Conservation (phyloP, 192 early-diverging fungal species). For the Entomortierella beljakovae region DNA sequence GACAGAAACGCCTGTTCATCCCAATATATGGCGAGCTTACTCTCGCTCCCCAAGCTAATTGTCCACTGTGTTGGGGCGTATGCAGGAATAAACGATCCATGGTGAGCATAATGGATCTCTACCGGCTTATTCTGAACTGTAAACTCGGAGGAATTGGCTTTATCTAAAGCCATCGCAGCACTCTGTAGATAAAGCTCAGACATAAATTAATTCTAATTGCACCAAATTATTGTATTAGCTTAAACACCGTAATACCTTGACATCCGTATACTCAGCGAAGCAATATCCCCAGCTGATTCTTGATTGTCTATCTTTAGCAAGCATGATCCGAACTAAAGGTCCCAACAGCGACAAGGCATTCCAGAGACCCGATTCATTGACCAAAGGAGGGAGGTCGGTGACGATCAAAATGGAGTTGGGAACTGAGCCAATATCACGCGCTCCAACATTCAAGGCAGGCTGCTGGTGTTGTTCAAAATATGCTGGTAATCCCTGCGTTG, state of each 20-base stretch:
- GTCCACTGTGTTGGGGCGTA: slow-evolving; percentile 73
- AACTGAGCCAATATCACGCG: slow-evolving; percentile 62
- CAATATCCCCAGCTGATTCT: slow-evolving; percentile 73
- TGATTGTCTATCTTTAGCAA: slow-evolving; percentile 68
- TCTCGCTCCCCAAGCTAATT: slow-evolving; percentile 51
- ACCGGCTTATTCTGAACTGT: slow-evolving; percentile 59
- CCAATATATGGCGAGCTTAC: slow-evolving; percentile 66
- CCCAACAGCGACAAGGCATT: slow-evolving; percentile 32
- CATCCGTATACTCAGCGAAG: slow-evolving; percentile 68
- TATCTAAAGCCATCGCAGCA: slow-evolving; percentile 47
- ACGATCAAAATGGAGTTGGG: slow-evolving; percentile 69
- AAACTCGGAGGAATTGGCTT: slow-evolving; percentile 29
- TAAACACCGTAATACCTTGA: slow-evolving; percentile 31
- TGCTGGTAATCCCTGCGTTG: not conserved
- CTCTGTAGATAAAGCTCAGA: slow-evolving; percentile 5
- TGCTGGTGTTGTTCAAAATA: not conserved
- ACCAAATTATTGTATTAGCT: not conserved
- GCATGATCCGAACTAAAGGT: slow-evolving; percentile 55
- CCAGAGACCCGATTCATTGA: slow-evolving; percentile 67
- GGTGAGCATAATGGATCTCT: slow-evolving; percentile 63
- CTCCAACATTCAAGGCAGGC: slow-evolving; percentile 66
- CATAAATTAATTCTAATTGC: not conserved
- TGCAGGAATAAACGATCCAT: slow-evolving; percentile 68
- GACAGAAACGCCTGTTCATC: slow-evolving; percentile 71
- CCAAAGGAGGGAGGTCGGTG: slow-evolving; percentile 68